Evolutionary conservation across 768 basidiomycete species (phyloP).

Genomic region (Asterophora lycoperdoides): DNA sequence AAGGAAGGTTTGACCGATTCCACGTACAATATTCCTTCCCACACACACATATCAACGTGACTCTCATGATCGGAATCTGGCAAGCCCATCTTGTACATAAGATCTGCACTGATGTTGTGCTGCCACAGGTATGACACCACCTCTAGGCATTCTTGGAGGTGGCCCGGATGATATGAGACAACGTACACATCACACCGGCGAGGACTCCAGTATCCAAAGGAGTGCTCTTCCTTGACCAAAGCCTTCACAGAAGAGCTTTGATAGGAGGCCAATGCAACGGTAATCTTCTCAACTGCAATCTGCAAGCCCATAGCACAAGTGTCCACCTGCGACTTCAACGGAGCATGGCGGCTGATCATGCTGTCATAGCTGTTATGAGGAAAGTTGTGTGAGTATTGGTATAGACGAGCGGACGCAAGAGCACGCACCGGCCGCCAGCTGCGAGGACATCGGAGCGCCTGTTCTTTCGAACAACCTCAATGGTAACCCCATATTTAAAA

Average conservation of each 20-base stretch:
- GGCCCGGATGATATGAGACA: conserved; percentile 71
- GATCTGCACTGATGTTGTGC: conserved; percentile 77
- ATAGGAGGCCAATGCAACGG: conserved; percentile 60
- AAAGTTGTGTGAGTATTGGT: neutral
- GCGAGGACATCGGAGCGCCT: conserved; percentile 71
- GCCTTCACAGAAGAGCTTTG: conserved; percentile 66
- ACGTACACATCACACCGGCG: conserved; percentile 85
- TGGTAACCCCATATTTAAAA: conserved; percentile 70
- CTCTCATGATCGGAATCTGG: conserved; percentile 60
- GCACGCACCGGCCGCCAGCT: conserved; percentile 69
- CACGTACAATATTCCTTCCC: conserved; percentile 76
- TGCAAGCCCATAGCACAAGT: conserved; percentile 72
- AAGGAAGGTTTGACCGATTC: conserved; percentile 17
- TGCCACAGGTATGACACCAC: conserved; percentile 75
- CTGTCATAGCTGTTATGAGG: conserved; percentile 57
- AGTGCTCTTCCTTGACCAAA: conserved; percentile 71
- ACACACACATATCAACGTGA: conserved; percentile 60
- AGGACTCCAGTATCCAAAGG: conserved; percentile 90
- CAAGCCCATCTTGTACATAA: conserved; percentile 80
- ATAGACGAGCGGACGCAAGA: neutral
- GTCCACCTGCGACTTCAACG: conserved; percentile 50
- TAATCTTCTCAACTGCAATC: conserved; percentile 76
- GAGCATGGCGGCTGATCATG: conserved; percentile 57
- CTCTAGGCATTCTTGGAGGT: conserved; percentile 74
- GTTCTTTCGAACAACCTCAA: conserved; percentile 67